A percentile compares a stretch with the other conserved stretches of the same genome.
Conservation (phyloP, 768 basidiomycete species). For the Mycena amicta region DNA sequence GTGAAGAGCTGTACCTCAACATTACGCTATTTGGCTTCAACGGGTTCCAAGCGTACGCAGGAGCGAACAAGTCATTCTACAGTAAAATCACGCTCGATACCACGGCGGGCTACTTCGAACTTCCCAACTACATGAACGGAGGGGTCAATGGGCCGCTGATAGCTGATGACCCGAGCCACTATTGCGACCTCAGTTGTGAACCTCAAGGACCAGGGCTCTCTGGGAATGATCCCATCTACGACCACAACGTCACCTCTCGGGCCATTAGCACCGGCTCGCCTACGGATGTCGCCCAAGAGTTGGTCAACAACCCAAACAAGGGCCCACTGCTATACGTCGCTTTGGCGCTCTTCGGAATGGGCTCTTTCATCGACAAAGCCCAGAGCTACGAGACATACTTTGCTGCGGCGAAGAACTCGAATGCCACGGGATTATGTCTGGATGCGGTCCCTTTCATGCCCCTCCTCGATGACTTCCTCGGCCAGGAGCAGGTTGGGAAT, state of each 20-base stretch:
- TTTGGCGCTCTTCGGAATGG: not conserved
- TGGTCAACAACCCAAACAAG: not conserved
- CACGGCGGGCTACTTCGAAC: not conserved
- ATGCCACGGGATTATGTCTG: not conserved
- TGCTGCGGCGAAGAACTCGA: not conserved
- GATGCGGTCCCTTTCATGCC: not conserved
- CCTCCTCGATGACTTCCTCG: not conserved
- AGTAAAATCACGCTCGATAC: not conserved
- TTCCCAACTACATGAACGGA: constrained; percentile 1
- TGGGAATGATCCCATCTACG: not conserved
- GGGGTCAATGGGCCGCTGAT: not conserved
- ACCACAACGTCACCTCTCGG: not conserved
- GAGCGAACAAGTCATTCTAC: not conserved
- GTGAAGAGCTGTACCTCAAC: not conserved
- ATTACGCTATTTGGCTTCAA: not conserved
- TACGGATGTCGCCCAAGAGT: not conserved
- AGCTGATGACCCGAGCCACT: not conserved
- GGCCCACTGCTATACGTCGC: not conserved
- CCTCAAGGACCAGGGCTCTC: not conserved
- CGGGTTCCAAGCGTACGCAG: too few relatives aligned
- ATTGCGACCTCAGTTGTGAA: not conserved
- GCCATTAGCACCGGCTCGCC: not conserved
- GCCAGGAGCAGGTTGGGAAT: not conserved
- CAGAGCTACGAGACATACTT: not conserved
- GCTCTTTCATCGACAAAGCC: not conserved